Percentiles rank a stretch among this genome's conserved stretches.
Evolutionary conservation across 176 grass and related monocot species (phyloP).

Genomic region (Aegilops longissima): DNA sequence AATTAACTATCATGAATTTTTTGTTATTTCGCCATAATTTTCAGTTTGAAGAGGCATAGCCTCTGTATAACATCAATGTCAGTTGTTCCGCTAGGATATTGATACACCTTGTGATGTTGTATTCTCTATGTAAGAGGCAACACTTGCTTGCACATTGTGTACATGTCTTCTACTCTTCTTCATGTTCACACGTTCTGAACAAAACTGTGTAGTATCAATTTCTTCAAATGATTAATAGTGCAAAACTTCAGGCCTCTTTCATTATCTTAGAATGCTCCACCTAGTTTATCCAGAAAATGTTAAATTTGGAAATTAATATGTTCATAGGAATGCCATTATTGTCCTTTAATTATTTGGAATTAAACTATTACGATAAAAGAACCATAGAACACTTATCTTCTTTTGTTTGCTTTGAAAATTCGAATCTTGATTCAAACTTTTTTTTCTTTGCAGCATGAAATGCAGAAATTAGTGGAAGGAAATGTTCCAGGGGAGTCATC

Average conservation of each 20-base stretch:
- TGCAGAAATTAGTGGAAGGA: conserved; percentile 62
- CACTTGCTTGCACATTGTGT: background rate
- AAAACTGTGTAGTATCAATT: background rate
- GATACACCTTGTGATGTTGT: background rate
- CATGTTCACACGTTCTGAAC: background rate
- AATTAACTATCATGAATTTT: conserved; percentile 14
- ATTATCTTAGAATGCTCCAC: background rate
- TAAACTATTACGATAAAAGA: background rate
- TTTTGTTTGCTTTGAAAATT: background rate
- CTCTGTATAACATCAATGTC: background rate
- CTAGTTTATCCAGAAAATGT: background rate
- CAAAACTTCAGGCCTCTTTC: background rate
- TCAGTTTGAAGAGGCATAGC: background rate
- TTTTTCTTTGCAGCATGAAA: conserved; percentile 49
- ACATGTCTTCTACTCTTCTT: background rate
- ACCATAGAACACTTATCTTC: background rate
- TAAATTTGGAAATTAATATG: background rate
- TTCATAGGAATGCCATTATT: background rate
- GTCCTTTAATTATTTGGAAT: background rate
- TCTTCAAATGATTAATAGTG: background rate
- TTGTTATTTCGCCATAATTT: background rate
- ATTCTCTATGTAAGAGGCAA: conserved; percentile 16
- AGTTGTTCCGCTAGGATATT: background rate
- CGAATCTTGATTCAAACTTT: background rate
- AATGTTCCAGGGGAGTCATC: conserved; percentile 48